Evolutionary conservation across 352 stramenopile species (phyloP).

Genomic region (Globisporangium irregulare): DNA sequence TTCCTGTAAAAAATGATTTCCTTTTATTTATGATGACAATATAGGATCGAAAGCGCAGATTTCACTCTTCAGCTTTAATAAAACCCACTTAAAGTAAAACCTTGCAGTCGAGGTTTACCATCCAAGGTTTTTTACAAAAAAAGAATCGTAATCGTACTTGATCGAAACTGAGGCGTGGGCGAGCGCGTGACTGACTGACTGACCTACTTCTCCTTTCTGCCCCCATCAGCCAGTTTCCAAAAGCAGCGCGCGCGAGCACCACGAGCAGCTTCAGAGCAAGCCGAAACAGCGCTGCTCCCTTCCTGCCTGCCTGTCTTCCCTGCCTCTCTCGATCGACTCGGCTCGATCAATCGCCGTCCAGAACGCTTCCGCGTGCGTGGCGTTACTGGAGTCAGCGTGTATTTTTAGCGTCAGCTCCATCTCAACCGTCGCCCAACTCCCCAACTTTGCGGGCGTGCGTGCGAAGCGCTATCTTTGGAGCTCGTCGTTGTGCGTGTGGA

Average conservation of each 20-base stretch:
- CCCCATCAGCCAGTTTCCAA: conserved; percentile 1
- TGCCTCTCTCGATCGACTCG: neutral
- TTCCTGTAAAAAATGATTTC: neutral
- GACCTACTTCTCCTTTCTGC: conserved; percentile 4
- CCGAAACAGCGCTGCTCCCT: neutral
- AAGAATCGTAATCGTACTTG: conserved; percentile 5
- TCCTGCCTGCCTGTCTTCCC: no score
- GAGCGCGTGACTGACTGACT: neutral
- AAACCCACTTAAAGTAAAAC: neutral
- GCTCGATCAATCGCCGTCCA: neutral
- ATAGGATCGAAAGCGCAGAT: neutral
- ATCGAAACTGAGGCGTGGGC: conserved; percentile 2
- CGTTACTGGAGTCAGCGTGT: neutral
- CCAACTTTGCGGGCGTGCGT: neutral
- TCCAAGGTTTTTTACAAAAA: neutral
- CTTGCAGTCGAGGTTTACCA: neutral
- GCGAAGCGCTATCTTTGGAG: neutral
- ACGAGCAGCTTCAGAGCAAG: neutral
- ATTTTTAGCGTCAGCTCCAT: neutral
- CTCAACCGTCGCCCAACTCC: neutral
- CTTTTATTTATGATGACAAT: neutral
- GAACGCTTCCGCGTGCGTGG: neutral
- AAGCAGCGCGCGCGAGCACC: neutral
- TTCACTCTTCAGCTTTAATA: neutral
- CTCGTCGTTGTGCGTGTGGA: neutral